Percentiles rank a stretch among this genome's conserved stretches.
Evolutionary conservation across 345 rosid species (phyloP).

Genomic region (Eutrema heterophyllum): DNA sequence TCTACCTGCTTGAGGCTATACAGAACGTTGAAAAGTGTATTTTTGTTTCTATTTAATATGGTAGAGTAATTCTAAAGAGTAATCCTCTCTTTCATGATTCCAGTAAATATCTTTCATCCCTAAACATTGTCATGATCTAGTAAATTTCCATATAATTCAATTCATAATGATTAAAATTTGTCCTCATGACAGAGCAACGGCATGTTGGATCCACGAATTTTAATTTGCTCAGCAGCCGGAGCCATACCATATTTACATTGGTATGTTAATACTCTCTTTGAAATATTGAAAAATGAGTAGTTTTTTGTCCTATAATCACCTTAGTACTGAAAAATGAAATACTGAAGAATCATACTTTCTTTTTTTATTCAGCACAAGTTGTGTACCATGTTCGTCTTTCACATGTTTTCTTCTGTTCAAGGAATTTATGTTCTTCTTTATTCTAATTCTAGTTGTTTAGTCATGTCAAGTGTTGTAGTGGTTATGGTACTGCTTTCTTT

Average conservation of each 20-base stretch:
- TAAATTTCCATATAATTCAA: background rate
- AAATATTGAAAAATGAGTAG: background rate
- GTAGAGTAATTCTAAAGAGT: background rate
- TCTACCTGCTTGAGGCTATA: background rate
- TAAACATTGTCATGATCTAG: background rate
- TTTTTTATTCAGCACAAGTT: background rate
- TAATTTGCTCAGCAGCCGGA: slow-evolving; percentile 96
- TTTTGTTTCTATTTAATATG: background rate
- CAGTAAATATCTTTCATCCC: background rate
- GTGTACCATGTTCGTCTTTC: slow-evolving; percentile 7
- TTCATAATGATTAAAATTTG: slow-evolving; percentile 8
- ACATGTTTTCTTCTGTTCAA: background rate
- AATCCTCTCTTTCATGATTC: background rate
- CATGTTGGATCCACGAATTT: slow-evolving; percentile 98
- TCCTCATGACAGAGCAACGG: slow-evolving; percentile 74
- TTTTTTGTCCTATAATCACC: background rate
- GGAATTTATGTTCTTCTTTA: background rate
- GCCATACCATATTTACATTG: slow-evolving; percentile 99
- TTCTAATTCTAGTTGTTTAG: background rate
- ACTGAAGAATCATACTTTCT: background rate
- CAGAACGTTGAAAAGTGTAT: background rate
- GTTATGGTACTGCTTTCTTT: slow-evolving; percentile 2
- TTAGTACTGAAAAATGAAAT: background rate
- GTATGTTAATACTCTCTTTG: slow-evolving; percentile 40
- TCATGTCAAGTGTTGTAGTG: background rate